Percentiles rank a stretch among this genome's conserved stretches.
These are phyloP conservation scores for Wallemia ichthyophaga DNA, from an alignment of 1,284 basidiomycete genomes.

Conservation along the genomic window DNA sequence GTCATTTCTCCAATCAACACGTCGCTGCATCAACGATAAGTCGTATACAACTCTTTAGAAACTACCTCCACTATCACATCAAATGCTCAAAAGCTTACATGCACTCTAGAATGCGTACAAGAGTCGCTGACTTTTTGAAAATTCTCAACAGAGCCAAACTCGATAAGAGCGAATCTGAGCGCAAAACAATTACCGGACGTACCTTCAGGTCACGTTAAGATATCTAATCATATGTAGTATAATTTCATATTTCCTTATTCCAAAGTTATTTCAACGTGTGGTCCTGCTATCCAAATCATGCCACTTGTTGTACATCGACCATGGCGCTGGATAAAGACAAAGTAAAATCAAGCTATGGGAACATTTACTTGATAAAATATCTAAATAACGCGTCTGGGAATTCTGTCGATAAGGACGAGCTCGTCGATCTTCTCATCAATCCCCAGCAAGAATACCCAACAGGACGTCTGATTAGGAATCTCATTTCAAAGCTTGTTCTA, in stretches of 20 bases:
- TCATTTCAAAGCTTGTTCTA: background rate
- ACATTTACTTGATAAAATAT: background rate
- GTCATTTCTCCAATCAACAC: constrained; percentile 57
- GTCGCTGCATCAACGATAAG: constrained; percentile 62
- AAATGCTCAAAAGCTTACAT: constrained; percentile 93
- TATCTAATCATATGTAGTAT: background rate
- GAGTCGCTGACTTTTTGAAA: constrained; percentile 92
- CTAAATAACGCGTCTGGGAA: background rate
- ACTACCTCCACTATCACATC: constrained; percentile 98
- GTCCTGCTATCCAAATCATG: too few species aligned
- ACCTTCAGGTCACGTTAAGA: background rate
- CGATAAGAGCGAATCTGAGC: constrained; percentile 20
- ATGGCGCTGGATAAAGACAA: background rate
- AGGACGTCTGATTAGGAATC: background rate
- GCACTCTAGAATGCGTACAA: constrained; percentile 86
- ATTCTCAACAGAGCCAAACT: constrained; percentile 93
- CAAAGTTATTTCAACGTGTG: too few species aligned
- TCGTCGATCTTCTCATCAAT: background rate
- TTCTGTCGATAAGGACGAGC: background rate
- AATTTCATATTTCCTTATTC: background rate
- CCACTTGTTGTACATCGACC: too few species aligned
- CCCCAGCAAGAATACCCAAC: background rate
- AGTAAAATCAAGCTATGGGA: background rate
- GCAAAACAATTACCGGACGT: background rate
- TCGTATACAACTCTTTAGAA: constrained; percentile 85